Evolutionary conservation across 345 rosid genomes (phyloP), one percentile per base, ranked within the genome.

Genomic region (Nasturtium officinale): DNA sequence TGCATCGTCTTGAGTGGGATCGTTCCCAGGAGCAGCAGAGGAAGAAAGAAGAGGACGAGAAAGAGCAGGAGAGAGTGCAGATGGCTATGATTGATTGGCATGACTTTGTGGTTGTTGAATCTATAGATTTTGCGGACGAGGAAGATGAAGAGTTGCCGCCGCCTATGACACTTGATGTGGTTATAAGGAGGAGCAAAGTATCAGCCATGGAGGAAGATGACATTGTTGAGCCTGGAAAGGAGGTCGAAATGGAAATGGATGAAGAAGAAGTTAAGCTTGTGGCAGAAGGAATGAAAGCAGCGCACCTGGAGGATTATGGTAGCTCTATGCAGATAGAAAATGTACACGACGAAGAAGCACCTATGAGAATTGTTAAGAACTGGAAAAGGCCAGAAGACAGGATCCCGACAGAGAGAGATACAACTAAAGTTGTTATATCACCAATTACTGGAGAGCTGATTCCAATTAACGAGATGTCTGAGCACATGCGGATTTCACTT

Each of bases 321-420:
- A 77, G 76, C 23, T 85, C 76, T 53, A 61, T 56, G 72, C 82
- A 73, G 80, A 59, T 78, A 32, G 67, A 47, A 26, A 80, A 74
- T 61, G 52, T 74, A 32, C 69, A 65, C 6, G 89, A 85, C 35
- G 97, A 89, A 13, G 97, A 91, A 79, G 82, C 84, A 54, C 97
- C 97, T 10, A 89, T 91, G 91, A 85, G 93, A 74, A 91, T 91
- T 62, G 91, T 89, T 71, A 89, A 83, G 85, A 89, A 91, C 80
- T 91, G 96, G 97, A 91, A 86, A 83, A 89, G 97, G 80, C 97
- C 97, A 20, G 97, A 91, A 73, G 96, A 91, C 51, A 91, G 97
- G 79, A 65, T 89, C 25, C 83, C 86, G 59, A 78, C 87, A 50
- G 96, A 91, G 82, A 87, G 90, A 82, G 97, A 91, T 73, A 87